Percentiles rank a stretch among this genome's conserved stretches.
Conservation (phyloP, 495 filamentous ascomycete species). For the Xylaria longipes region DNA sequence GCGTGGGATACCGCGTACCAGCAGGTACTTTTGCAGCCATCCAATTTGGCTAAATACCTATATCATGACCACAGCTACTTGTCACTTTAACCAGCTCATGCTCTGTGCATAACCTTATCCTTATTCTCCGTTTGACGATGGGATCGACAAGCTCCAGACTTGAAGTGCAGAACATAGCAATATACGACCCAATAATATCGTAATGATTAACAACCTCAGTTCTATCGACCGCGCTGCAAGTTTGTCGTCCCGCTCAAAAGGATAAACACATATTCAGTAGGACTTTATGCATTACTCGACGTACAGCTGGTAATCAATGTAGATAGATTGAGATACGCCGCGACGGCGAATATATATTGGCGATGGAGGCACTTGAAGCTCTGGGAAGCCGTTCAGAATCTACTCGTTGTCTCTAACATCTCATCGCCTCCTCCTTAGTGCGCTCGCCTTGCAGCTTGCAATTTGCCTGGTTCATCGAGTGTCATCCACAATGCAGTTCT, state of each 20-base stretch:
- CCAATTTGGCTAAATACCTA: slow-evolving; percentile 24
- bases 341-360: slow-evolving; percentile 5
- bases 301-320: background rate
- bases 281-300: background rate
- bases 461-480: background rate
- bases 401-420: background rate
- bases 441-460: background rate
- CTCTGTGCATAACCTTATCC: background rate
- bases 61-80: background rate
- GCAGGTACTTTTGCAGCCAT: slow-evolving; percentile 19
- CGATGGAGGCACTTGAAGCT: background rate
- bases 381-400: background rate
- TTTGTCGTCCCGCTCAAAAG: background rate
- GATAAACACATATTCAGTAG: background rate
- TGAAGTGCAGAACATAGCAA: background rate
- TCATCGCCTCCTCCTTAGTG: background rate
- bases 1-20: background rate
- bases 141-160: slow-evolving; percentile 9
- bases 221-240: background rate
- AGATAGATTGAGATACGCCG: background rate
- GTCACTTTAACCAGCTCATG: slow-evolving; percentile 10
- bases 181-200: slow-evolving; percentile 18
- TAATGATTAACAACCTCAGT: slow-evolving; percentile 20
- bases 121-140: background rate
- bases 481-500: slow-evolving; percentile 4